Percentiles rank a stretch among this genome's conserved stretches.
Evolutionary conservation across 495 filamentous ascomycete species (phyloP).

Genomic region (Tuber microsphaerosporum): DNA sequence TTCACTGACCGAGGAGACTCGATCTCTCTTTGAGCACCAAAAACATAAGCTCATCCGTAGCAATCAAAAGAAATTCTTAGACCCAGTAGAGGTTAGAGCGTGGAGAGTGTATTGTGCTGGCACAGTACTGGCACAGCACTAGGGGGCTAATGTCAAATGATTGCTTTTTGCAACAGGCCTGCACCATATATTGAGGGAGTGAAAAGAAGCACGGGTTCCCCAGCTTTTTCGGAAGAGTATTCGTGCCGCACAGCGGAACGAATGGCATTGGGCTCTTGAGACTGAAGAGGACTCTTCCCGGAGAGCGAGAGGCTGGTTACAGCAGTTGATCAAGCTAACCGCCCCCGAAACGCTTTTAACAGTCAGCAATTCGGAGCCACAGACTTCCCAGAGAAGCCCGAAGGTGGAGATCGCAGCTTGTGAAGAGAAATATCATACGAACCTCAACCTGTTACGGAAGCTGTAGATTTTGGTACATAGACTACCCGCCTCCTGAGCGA

Average conservation of each 20-base stretch:
- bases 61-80: constrained; percentile 25
- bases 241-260: neutral
- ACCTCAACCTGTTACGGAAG: neutral
- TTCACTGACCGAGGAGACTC: constrained; percentile 25
- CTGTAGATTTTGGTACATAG: neutral
- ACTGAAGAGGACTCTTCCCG: neutral
- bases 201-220: neutral
- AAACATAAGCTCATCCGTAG: constrained; percentile 29
- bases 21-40: constrained; percentile 23
- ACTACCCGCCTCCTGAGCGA: neutral
- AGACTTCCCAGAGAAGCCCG: neutral
- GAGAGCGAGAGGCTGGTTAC: neutral
- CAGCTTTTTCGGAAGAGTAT: neutral
- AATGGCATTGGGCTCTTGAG: neutral
- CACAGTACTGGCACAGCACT: neutral
- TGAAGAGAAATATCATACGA: neutral
- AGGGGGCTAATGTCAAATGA: constrained; percentile 5
- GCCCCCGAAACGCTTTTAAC: neutral
- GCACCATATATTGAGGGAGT: neutral
- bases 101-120: neutral
- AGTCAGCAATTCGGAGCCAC: neutral
- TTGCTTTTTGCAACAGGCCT: neutral
- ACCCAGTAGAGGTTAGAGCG: constrained; percentile 15
- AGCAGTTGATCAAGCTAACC: neutral
- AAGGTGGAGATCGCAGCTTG: neutral